Evolutionary conservation across 345 rosid genomes (phyloP), one percentile per base, ranked within the genome.

Genomic region (Euclidium syriacum): DNA sequence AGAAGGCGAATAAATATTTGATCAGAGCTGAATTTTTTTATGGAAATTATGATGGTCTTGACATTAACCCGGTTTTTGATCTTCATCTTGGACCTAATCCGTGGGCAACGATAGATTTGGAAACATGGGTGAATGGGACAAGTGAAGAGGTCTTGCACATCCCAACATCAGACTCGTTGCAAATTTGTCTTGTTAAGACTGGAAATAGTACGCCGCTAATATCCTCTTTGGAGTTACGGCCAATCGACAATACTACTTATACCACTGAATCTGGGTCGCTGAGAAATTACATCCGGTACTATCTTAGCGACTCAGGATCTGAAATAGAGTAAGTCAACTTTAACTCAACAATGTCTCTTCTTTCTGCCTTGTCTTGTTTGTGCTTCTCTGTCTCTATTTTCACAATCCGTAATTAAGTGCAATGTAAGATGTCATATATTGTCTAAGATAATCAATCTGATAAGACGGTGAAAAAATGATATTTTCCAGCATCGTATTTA

Each of bases 101-200:
- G 6, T 83, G 82, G 87, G 43, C 0, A 0, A 59, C 71, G 0
- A 42, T 79, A 6, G 52, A 15, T 11, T 4, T 79, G 1, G 0
- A 14, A 3, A 25, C 35, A n/a, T 51, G 11, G 10, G 27, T 32
- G 0, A 10, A 0, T 11, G 10, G 1, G 1, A 3, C 42, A 2
- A 1, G 0, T 0, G 0, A 0, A 10, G 87, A 82, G 55, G 51
- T 82, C 2, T 23, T 84, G 0, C 72, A 84, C 60, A n/a, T 41
- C 4, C 62, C 77, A 4, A 17, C 46, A 3, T 52, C 73, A 10
- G 35, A 66, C 9, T 16, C 18, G 46, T 40, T 77, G 11, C 57
- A 75, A 35, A 26, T 85, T 15, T 87, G 89, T 62, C 74, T 80
- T 2, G 81, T 80, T n/a, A 81, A 78, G 19, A 56, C 29, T 10